These are phyloP conservation scores for Metschnikowia corniflorae DNA, from an alignment of 805 yeast genomes.

Conservation along the genomic window DNA sequence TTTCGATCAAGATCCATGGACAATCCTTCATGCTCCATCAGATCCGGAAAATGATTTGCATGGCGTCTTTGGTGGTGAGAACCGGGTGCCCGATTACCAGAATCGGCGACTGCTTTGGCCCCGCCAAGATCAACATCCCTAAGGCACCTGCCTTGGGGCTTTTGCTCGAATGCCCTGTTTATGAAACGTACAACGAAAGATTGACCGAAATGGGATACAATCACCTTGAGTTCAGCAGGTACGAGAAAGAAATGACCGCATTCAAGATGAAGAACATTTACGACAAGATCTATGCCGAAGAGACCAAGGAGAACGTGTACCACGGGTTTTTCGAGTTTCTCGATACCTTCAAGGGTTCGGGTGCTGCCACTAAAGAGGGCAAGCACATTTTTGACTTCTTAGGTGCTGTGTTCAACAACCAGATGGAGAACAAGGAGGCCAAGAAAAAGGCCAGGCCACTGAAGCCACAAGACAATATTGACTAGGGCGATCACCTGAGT, in stretches of 20 bases:
- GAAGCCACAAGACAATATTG: conserved; percentile 10
- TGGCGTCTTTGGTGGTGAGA: conserved; percentile 84
- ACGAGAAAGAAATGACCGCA: conserved; percentile 67
- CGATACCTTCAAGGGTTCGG: conserved; percentile 60
- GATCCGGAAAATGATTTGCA: conserved; percentile 95
- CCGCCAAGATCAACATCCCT: conserved; percentile 80
- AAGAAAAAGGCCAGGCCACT: conserved; percentile 5
- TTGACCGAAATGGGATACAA: conserved; percentile 75
- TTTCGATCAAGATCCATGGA: conserved; percentile 93
- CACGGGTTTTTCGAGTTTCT: conserved; percentile 89
- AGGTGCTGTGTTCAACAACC: conserved; percentile 38
- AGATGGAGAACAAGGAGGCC: conserved; percentile 15
- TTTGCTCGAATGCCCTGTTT: conserved; percentile 86
- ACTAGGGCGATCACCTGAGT: conserved; percentile 7
- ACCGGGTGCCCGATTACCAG: conserved; percentile 79
- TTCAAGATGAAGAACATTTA: conserved; percentile 88
- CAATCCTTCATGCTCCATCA: conserved; percentile 98
- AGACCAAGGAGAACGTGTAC: conserved; percentile 80
- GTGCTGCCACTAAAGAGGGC: conserved; percentile 28
- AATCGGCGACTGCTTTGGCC: conserved; percentile 72
- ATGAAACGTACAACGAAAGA: conserved; percentile 74
- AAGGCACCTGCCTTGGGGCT: conserved; percentile 97
- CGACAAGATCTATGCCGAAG: conserved; percentile 89
- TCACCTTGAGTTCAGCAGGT: conserved; percentile 63
- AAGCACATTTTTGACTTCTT: conserved; percentile 60